Base-by-base conservation (phyloP, 306 rosid species). In the Alnus rubra region DNA sequence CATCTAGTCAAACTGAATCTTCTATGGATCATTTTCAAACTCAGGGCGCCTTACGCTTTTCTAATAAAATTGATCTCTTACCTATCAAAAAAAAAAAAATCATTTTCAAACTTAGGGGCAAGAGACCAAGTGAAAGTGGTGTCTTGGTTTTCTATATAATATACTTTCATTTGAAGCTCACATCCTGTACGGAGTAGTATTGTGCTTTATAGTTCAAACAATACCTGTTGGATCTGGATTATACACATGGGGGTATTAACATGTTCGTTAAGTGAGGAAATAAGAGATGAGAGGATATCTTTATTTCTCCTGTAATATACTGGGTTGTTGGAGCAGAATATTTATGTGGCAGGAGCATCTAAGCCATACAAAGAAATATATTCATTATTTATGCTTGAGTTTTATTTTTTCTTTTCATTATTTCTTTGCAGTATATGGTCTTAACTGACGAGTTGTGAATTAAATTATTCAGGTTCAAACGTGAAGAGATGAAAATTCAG, bases 401-500 rank as follows among this genome's bases (percentile, higher is more conserved):
- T 81, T 18, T n/a, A 54, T 19, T 18, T 54, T 54, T 18, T 76
- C 30, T 71, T 80, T 73, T 75, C 19, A 2, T 33, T 68, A 42
- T 76, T 60, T 28, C 48, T 55, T 28, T 15, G 78, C 52, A 48
- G 37, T 23, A 69, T 81, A 13, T 85, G 80, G 55, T 78, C 79
- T 87, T 77, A 80, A 73, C 37, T 79, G 49, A 51, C 78, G 72
- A 4, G 12, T 74, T 45, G 12, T 80, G 85, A 44, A 80, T 79
- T 74, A 74, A 56, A 79, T 76, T 80, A 11, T 78, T 78, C 88
- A 94, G 98, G 86, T 94, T 92, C 88, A 94, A 94, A 88, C 95
- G 91, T 8, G 97, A 94, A 85, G 98, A 92, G 87, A 88, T 92
- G 97, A 94, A 92, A 78, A 91, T 94, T 75, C 94, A 91, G 86